Evolutionary conservation across 1,284 basidiomycete genomes (phyloP).

Genomic region (Schizophyllum commune): DNA sequence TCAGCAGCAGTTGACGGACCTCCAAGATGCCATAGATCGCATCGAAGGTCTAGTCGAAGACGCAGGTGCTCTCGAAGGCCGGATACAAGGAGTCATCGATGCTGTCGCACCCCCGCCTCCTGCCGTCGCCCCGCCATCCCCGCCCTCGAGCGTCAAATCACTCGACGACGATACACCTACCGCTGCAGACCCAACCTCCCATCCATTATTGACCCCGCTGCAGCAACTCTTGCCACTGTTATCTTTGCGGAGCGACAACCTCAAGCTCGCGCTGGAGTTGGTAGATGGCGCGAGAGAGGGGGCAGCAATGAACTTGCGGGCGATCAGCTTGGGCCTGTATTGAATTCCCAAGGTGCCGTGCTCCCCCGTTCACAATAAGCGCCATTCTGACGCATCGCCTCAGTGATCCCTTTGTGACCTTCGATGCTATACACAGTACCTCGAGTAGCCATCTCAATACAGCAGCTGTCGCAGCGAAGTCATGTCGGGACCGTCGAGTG

Average conservation of each 20-base stretch:
- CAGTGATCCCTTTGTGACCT: background rate
- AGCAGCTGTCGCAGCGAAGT: background rate
- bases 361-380: background rate
- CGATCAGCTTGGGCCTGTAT: background rate
- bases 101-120: background rate
- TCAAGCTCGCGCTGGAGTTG: background rate
- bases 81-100: background rate
- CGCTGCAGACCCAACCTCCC: background rate
- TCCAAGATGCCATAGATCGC: background rate
- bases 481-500: background rate
- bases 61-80: background rate
- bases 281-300: background rate
- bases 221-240: background rate
- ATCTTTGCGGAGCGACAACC: background rate
- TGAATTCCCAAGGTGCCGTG: background rate
- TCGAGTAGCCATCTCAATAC: background rate
- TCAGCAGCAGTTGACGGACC: background rate
- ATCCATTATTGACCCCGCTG: background rate
- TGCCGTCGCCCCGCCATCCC: background rate
- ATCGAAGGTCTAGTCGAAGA: background rate
- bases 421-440: background rate
- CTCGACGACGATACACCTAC: background rate
- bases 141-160: background rate
- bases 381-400: background rate
- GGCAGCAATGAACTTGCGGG: background rate